These are phyloP conservation scores for Neocatenulostroma microsporum DNA, from an alignment of 2,329 filamentous ascomycete genomes.

Conservation along the genomic window DNA sequence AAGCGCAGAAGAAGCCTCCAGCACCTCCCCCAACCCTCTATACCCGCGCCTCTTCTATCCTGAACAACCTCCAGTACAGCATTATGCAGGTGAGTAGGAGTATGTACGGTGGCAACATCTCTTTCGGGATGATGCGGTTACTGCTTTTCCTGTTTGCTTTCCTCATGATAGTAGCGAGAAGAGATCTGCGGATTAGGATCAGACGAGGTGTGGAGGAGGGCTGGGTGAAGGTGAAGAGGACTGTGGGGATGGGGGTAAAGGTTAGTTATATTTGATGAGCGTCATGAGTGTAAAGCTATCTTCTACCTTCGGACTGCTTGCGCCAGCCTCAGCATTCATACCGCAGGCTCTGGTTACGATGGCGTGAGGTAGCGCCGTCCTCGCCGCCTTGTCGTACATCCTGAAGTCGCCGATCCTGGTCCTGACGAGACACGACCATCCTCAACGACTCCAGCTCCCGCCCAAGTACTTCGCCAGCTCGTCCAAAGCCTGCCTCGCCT, in stretches of 20 bases:
- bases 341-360: background rate
- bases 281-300: too few relatives aligned
- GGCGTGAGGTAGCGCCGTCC: too few relatives aligned
- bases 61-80: constrained; percentile 40
- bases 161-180: constrained; percentile 65
- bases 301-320: too few relatives aligned
- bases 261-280: constrained; percentile 88
- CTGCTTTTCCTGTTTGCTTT: constrained; percentile 75
- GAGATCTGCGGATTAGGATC: constrained; percentile 66
- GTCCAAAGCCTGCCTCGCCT: too few relatives aligned
- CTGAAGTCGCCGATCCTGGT: too few relatives aligned
- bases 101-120: constrained; percentile 47
- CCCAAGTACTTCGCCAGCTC: too few relatives aligned
- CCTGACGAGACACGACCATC: too few relatives aligned
- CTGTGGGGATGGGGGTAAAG: constrained; percentile 93
- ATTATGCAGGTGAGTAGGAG: constrained; percentile 37
- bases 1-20: constrained; percentile 14
- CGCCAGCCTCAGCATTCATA: background rate
- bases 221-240: constrained; percentile 75
- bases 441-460: too few relatives aligned
- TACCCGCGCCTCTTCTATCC: constrained; percentile 23
- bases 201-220: constrained; percentile 58
- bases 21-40: constrained; percentile 16
- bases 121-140: constrained; percentile 46
- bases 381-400: too few relatives aligned